Evolutionary conservation across 305 asterid genomes (phyloP).

Genomic region (Rubia peregrina): DNA sequence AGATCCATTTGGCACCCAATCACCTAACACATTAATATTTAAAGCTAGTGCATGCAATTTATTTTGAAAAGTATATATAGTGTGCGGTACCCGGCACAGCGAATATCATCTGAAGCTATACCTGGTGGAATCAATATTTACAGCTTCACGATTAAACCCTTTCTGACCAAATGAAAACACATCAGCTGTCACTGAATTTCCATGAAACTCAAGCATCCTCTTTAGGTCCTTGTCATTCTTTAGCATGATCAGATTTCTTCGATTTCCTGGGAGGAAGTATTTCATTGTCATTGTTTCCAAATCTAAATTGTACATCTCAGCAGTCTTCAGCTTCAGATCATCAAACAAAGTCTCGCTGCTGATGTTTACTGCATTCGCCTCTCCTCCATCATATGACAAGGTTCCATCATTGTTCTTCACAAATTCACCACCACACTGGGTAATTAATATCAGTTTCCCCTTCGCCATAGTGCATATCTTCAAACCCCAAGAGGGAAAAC

Average conservation of each 20-base stretch:
- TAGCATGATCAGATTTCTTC: slow-evolving; percentile 62
- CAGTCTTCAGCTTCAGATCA: slow-evolving; percentile 66
- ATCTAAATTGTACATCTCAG: slow-evolving; percentile 71
- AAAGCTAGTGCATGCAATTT: neutral
- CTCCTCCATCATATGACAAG: slow-evolving; percentile 75
- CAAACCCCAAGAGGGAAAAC: slow-evolving; percentile 23
- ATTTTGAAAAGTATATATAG: slow-evolving; percentile 1
- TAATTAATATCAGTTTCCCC: slow-evolving; percentile 85
- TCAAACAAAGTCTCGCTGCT: slow-evolving; percentile 50
- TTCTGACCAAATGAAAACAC: slow-evolving; percentile 57
- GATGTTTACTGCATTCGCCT: slow-evolving; percentile 79
- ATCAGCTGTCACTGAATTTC: slow-evolving; percentile 76
- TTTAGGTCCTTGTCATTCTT: slow-evolving; percentile 70
- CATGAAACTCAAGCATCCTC: slow-evolving; percentile 84
- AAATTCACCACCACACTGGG: slow-evolving; percentile 87
- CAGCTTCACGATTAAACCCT: slow-evolving; percentile 59
- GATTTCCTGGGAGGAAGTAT: slow-evolving; percentile 94
- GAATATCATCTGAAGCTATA: slow-evolving; percentile 23
- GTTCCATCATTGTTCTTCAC: slow-evolving; percentile 59
- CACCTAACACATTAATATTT: neutral
- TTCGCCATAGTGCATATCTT: slow-evolving; percentile 64
- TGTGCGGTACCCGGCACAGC: slow-evolving; percentile 15
- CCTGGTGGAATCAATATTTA: slow-evolving; percentile 41
- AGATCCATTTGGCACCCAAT: neutral
- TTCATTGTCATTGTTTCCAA: slow-evolving; percentile 55